Evolutionary conservation across 306 rosid species (phyloP).

Genomic region (Castanospermum australe): DNA sequence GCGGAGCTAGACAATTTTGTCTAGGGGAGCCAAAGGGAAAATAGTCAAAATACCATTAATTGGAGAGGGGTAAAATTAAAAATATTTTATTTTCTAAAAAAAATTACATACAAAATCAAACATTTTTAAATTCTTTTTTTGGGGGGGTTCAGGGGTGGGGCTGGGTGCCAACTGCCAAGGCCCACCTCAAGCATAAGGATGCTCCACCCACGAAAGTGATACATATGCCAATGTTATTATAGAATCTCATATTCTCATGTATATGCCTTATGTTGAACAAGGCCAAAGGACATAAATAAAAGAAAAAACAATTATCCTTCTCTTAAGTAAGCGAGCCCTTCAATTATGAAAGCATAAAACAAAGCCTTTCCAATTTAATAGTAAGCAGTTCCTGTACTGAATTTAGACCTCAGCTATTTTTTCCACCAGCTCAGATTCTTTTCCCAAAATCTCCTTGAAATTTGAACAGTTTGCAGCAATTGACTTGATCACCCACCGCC

Average conservation of each 20-base stretch:
- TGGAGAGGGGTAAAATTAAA: no score
- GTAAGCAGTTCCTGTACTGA: constrained; percentile 42
- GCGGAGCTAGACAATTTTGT: no score
- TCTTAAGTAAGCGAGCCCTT: constrained; percentile 1
- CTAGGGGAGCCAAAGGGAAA: no score
- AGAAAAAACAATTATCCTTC: neutral
- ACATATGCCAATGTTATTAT: neutral
- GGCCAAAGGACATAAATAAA: neutral
- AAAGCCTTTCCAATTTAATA: constrained; percentile 43
- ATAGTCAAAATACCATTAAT: no score
- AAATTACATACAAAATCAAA: no score
- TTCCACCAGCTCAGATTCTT: constrained; percentile 95
- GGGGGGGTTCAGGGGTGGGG: no score
- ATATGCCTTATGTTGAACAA: neutral
- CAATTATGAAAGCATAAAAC: constrained; percentile 18
- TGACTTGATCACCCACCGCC: constrained; percentile 93
- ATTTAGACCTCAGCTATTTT: constrained; percentile 88
- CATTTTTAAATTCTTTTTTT: no score
- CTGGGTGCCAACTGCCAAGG: no score
- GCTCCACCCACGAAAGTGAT: no score
- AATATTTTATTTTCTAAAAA: no score
- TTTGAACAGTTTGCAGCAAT: constrained; percentile 60
- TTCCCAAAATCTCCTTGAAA: constrained; percentile 63
- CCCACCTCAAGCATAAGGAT: no score
- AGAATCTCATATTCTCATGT: neutral